A percentile compares a stretch with the other conserved stretches of the same genome.
phyloP scores from a whole-genome alignment of 345 rosid genomes.

The Limnanthes douglasii region DNA sequence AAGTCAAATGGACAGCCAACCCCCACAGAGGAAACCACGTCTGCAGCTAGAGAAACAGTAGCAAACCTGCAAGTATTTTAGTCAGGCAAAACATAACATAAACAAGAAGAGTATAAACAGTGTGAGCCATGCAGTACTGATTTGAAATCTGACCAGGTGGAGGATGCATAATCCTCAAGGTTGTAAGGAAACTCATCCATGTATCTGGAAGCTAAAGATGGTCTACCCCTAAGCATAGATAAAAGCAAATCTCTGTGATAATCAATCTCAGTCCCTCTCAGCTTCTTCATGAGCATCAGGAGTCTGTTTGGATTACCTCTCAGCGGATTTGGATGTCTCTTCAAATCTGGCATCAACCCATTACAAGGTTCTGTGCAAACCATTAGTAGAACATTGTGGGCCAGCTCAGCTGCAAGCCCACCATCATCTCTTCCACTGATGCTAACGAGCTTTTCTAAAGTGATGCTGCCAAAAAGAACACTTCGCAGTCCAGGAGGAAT shows the following conservation, averaged over 20 bases:
- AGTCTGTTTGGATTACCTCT: constrained; percentile 65
- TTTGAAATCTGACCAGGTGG: constrained; percentile 55
- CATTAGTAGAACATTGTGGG: constrained; percentile 43
- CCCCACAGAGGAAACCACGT: constrained; percentile 47
- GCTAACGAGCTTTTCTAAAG: constrained; percentile 53
- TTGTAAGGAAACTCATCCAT: constrained; percentile 78
- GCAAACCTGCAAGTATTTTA: constrained; percentile 66
- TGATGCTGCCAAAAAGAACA: constrained; percentile 74
- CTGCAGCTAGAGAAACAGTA: constrained; percentile 66
- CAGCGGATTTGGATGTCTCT: constrained; percentile 33
- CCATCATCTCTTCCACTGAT: constrained; percentile 53
- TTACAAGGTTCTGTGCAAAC: constrained; percentile 79
- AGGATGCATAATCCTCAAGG: constrained; percentile 67
- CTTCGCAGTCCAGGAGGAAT: constrained; percentile 73
- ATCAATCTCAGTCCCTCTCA: constrained; percentile 47
- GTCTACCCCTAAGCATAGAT: constrained; percentile 54
- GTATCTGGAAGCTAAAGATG: constrained; percentile 57
- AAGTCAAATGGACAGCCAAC: constrained; percentile 36
- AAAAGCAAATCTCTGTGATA: constrained; percentile 77
- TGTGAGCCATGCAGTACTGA: neutral
- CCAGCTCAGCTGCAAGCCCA: constrained; percentile 41
- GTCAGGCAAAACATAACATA: constrained; percentile 6
- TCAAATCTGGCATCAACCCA: constrained; percentile 76
- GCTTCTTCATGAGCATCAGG: constrained; percentile 68
- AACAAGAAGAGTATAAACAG: constrained; percentile 7